These are phyloP conservation scores for Didymella segeticola DNA, from an alignment of 2,329 filamentous ascomycete species.

Conservation along the genomic window DNA sequence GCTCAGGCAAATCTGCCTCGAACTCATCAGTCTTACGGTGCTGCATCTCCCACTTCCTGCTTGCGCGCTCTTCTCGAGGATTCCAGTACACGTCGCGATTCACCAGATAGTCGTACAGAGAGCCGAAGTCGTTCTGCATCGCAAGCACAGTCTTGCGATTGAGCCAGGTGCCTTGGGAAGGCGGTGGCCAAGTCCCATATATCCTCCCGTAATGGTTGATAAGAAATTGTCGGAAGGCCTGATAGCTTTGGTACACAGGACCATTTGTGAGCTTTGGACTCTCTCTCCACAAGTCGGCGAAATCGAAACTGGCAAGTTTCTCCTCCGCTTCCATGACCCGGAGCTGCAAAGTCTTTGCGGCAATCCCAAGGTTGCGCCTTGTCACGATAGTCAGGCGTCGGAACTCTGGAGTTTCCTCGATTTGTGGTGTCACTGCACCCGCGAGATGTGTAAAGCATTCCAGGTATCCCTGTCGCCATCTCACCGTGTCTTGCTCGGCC, in stretches of 20 bases:
- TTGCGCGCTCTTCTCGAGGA: constrained; percentile 64
- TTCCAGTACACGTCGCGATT: constrained; percentile 72
- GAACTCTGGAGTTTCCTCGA: constrained; percentile 63
- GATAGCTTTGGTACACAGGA: constrained; percentile 62
- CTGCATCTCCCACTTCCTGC: constrained; percentile 70
- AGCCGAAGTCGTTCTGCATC: constrained; percentile 71
- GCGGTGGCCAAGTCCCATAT: constrained; percentile 69
- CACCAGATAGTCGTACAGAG: constrained; percentile 74
- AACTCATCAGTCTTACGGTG: constrained; percentile 44
- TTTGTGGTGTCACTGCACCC: constrained; percentile 60
- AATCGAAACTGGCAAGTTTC: constrained; percentile 66
- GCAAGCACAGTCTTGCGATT: constrained; percentile 63
- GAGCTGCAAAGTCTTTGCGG: constrained; percentile 67
- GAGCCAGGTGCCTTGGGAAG: constrained; percentile 59
- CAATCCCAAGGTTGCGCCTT: constrained; percentile 67
- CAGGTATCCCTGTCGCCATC: constrained; percentile 71
- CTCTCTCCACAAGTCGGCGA: constrained; percentile 64
- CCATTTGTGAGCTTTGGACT: constrained; percentile 40
- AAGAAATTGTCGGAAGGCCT: constrained; percentile 68
- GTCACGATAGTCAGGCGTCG: constrained; percentile 66
- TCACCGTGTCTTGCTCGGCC: constrained; percentile 67
- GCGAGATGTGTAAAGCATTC: constrained; percentile 72
- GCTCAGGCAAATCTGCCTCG: constrained; percentile 54
- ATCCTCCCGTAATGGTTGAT: constrained; percentile 62
- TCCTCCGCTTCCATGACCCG: constrained; percentile 69